Evolutionary conservation across 2,329 filamentous ascomycete species (phyloP).

Genomic region (Phialophora macrospora): DNA sequence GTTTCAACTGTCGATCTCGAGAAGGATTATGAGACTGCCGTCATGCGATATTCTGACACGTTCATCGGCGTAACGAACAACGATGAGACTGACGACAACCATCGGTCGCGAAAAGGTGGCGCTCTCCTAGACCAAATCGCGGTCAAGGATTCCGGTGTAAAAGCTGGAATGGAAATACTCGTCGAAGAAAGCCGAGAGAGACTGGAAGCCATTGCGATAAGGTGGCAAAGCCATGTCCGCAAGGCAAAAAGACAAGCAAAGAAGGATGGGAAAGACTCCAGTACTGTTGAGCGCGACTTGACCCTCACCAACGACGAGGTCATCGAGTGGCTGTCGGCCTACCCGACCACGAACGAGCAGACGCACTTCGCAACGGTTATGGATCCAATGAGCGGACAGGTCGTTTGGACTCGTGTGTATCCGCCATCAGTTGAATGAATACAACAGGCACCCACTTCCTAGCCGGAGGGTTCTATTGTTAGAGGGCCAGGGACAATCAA

Average conservation of each 20-base stretch:
- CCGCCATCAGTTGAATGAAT: slow-evolving; percentile 14
- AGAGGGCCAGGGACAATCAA: not conserved
- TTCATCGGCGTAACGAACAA: slow-evolving; percentile 65
- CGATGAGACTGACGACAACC: slow-evolving; percentile 47
- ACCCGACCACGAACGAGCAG: slow-evolving; percentile 61
- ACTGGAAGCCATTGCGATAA: slow-evolving; percentile 30
- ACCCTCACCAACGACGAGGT: slow-evolving; percentile 46
- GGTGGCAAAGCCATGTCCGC: slow-evolving; percentile 29
- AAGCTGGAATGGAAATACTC: slow-evolving; percentile 35
- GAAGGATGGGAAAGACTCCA: slow-evolving; percentile 9
- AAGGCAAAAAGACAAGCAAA: slow-evolving; percentile 22
- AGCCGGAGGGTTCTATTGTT: not conserved
- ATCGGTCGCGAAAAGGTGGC: slow-evolving; percentile 32
- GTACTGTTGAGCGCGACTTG: slow-evolving; percentile 38
- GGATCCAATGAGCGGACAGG: slow-evolving; percentile 57
- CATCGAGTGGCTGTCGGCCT: slow-evolving; percentile 55
- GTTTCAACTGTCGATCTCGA: slow-evolving; percentile 56
- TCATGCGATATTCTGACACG: slow-evolving; percentile 50
- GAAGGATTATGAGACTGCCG: slow-evolving; percentile 59
- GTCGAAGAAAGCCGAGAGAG: slow-evolving; percentile 34
- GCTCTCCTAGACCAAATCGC: slow-evolving; percentile 23
- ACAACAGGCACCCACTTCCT: not conserved
- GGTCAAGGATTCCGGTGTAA: slow-evolving; percentile 12
- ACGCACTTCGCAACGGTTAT: slow-evolving; percentile 65
- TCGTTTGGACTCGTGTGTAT: slow-evolving; percentile 53